Base-by-base conservation (phyloP, 164 flowering plant genomes). In the Magnolia officinalis region DNA sequence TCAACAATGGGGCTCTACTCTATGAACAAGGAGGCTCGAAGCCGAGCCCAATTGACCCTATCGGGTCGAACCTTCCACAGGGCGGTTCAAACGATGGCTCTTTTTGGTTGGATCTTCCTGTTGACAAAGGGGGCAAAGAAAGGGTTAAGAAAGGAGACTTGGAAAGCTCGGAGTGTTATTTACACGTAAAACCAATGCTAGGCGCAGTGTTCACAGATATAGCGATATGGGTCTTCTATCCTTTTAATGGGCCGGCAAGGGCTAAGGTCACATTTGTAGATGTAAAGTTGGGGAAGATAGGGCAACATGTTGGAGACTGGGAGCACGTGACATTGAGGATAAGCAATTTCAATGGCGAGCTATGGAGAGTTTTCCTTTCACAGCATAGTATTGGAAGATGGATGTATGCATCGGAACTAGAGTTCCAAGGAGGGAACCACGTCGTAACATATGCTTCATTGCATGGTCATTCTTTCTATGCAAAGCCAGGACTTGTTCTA, bases 21-120 rank as follows among this genome's bases (percentile, higher is more conserved):
- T 88, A 85, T 66, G 79, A 82, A 49, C 75, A 83, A 63, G 92
- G 90, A 1, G 82, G 87, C 1, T 80, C 90, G 0, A 83, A 82
- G 0, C 97, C 96, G 0, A 71, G 72, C 23, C 61, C 72, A 1
- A 81, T 95, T 21, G 86, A 89, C 16, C 72, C 93, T 1, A 75
- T 72, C 0, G 98, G 98, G 23, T 80, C 89, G 3, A 93, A 91
- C 79, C 96, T 95, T 73, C 98, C 98, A 5, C 92, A 85, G 75
- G 97, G 87, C 50, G 97, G 95, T 19, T 76, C 89, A 1, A 85
- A 90, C 55, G 98, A 95, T 75, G 98, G 86, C 0, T 29, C 80
- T 19, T 93, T 88, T 58, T 95, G 99, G 98, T 72, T 95, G 63
- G 99, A 93, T 76, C 90, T 95, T 11, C 97, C 99, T 0, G 67